Percentiles rank a stretch among this genome's conserved stretches.
Evolutionary conservation across 306 rosid species (phyloP).

Genomic region (Bauhinia variegata): DNA sequence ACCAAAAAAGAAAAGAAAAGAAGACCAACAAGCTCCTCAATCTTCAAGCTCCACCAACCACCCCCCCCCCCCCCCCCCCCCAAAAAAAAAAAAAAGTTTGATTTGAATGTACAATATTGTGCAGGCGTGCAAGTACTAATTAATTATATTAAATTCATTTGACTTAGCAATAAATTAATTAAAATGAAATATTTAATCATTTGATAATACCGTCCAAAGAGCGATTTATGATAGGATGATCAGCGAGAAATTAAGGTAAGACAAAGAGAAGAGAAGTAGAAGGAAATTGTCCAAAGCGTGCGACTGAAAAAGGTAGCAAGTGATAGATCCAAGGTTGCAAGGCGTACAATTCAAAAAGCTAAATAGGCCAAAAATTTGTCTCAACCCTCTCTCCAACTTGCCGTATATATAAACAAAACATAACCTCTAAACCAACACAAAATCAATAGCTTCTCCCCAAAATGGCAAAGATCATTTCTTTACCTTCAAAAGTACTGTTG

Average conservation of each 20-base stretch:
- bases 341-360: slow-evolving; percentile 28
- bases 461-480: no score
- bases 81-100: neutral
- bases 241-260: slow-evolving; percentile 27
- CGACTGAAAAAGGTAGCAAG: slow-evolving; percentile 44
- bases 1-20: no score
- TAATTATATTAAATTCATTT: no score
- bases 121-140: no score
- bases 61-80: no score
- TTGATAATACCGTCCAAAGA: slow-evolving; percentile 39
- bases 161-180: neutral
- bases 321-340: slow-evolving; percentile 33
- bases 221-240: slow-evolving; percentile 1
- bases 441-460: neutral
- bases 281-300: slow-evolving; percentile 38
- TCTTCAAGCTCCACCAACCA: no score
- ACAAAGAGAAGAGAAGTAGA: slow-evolving; percentile 24
- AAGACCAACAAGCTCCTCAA: no score
- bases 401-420: no score
- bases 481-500: neutral
- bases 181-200: slow-evolving; percentile 29
- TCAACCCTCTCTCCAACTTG: no score
- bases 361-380: no score
- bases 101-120: no score
- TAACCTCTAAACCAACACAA: no score